Evolutionary conservation across 1,139 yeast species (phyloP).

Genomic region (Yamadazyma mexicana): DNA sequence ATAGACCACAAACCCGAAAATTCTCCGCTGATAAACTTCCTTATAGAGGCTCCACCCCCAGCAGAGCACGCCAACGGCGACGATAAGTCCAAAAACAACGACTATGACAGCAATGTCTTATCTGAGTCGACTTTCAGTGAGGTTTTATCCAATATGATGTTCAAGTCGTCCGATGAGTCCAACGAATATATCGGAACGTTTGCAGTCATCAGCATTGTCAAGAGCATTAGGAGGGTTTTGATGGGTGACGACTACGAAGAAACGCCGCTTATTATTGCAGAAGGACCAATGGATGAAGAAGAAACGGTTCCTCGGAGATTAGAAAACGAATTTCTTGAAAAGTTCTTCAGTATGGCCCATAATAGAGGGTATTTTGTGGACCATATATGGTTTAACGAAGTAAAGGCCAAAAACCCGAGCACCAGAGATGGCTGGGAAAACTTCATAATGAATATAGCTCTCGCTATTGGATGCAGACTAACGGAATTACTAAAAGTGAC

Average conservation of each 20-base stretch:
- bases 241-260: slow-evolving; percentile 7
- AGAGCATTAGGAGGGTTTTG: slow-evolving; percentile 13
- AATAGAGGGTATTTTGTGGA: slow-evolving; percentile 16
- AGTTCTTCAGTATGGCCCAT: slow-evolving; percentile 17
- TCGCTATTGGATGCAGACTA: slow-evolving; percentile 17
- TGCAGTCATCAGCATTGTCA: slow-evolving; percentile 17
- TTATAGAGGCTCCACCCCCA: neutral
- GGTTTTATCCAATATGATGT: slow-evolving; percentile 12
- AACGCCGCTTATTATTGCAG: slow-evolving; percentile 9
- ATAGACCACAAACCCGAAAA: neutral
- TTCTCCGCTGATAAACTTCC: neutral
- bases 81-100: no score
- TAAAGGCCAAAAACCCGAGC: neutral
- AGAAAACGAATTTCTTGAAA: slow-evolving; percentile 11
- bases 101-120: neutral
- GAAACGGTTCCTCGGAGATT: slow-evolving; percentile 7
- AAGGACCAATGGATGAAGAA: slow-evolving; percentile 7
- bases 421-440: slow-evolving; percentile 13
- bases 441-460: slow-evolving; percentile 13
- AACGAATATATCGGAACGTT: slow-evolving; percentile 17
- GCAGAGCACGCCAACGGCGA: no score
- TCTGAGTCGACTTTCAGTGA: slow-evolving; percentile 12
- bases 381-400: slow-evolving; percentile 12
- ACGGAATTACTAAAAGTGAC: slow-evolving; percentile 14
- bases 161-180: slow-evolving; percentile 9